Percentiles rank a stretch among this genome's conserved stretches.
Evolutionary conservation across 2,329 filamentous ascomycete genomes (phyloP).

Genomic region (Diaporthe sp.): DNA sequence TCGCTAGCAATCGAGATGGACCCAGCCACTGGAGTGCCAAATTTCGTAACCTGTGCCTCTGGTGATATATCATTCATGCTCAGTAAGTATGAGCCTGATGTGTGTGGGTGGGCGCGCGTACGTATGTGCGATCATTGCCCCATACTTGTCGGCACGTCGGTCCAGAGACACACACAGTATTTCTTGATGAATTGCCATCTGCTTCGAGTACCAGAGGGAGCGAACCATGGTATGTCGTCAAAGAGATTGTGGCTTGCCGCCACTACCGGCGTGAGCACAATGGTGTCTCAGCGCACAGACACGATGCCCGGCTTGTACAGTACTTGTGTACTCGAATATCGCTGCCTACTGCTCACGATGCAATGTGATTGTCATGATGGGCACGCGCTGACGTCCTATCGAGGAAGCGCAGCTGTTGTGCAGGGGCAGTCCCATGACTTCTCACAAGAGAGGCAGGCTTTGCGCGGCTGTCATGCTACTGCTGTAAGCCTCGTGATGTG

Average conservation of each 20-base stretch:
- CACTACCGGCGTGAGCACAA: conserved; percentile 20
- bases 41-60: conserved; percentile 14
- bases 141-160: conserved; percentile 18
- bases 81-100: background rate
- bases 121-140: conserved; percentile 10
- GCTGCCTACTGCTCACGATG: conserved; percentile 7
- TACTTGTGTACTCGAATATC: background rate
- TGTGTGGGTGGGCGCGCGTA: background rate
- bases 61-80: conserved; percentile 5
- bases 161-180: conserved; percentile 1
- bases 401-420: background rate
- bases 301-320: background rate
- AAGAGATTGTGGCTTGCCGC: conserved; percentile 26
- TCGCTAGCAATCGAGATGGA: conserved; percentile 21
- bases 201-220: conserved; percentile 10
- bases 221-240: conserved; percentile 28
- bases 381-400: conserved; percentile 17
- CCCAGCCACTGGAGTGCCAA: conserved; percentile 16
- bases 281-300: conserved; percentile 21
- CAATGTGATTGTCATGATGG: conserved; percentile 25
- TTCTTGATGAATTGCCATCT: conserved; percentile 5
- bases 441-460: conserved; percentile 8
- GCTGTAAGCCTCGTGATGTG: conserved; percentile 29
- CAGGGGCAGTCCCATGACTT: conserved; percentile 23
- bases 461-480: conserved; percentile 26